phyloP scores from a whole-genome alignment of 2,329 filamentous ascomycete species.

The Sodiomyces alkalinus region DNA sequence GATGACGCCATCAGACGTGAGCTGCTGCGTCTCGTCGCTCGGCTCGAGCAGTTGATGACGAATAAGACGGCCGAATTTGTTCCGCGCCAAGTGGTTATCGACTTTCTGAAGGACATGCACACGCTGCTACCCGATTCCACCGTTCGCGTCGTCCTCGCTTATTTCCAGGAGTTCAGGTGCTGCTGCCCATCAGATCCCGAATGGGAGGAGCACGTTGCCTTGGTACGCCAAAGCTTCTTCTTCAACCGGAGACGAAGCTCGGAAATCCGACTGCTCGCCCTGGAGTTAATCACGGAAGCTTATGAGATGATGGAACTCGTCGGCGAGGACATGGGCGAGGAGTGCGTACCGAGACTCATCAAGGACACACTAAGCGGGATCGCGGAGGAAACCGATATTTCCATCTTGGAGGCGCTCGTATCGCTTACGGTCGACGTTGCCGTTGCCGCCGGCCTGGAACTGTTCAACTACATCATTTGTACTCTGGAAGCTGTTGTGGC shows the following conservation, averaged over 20 bases:
- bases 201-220: slow-evolving; percentile 49
- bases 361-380: slow-evolving; percentile 46
- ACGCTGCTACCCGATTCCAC: slow-evolving; percentile 48
- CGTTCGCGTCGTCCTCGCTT: slow-evolving; percentile 47
- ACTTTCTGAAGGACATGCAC: slow-evolving; percentile 49
- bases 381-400: slow-evolving; percentile 45
- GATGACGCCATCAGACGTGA: slow-evolving; percentile 26
- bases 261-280: slow-evolving; percentile 44
- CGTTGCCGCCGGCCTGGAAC: slow-evolving; percentile 36
- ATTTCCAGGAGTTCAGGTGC: slow-evolving; percentile 53
- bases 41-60: slow-evolving; percentile 33
- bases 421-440: slow-evolving; percentile 50
- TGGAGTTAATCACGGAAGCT: slow-evolving; percentile 44
- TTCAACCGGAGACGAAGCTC: slow-evolving; percentile 44
- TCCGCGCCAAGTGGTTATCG: slow-evolving; percentile 50
- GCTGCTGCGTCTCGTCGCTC: slow-evolving; percentile 26
- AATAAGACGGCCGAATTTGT: slow-evolving; percentile 37
- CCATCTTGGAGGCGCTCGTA: slow-evolving; percentile 49
- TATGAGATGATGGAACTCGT: slow-evolving; percentile 44
- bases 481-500: slow-evolving; percentile 34
- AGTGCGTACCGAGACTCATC: slow-evolving; percentile 42
- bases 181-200: slow-evolving; percentile 56
- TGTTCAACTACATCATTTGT: slow-evolving; percentile 44
- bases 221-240: slow-evolving; percentile 49
- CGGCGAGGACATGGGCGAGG: slow-evolving; percentile 36